Base-by-base conservation (phyloP, 139 green algal species). In the Chlamydomonas eustigma region DNA sequence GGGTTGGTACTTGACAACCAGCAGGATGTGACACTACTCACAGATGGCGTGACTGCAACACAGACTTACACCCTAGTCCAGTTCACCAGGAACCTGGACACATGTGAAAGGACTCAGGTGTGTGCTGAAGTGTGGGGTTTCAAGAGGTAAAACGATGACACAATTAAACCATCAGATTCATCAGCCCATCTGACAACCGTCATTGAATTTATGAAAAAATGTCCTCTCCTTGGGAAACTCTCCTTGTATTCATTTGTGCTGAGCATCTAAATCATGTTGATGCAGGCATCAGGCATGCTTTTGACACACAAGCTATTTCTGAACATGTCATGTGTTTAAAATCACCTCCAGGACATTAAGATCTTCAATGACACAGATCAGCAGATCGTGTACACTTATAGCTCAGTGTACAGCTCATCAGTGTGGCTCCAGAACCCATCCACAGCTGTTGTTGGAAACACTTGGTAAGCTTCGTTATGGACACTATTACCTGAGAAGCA, bases 291-390 rank as follows among this genome's bases (percentile, higher is more conserved):
- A n/a, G n/a, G n/a, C n/a, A n/a, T n/a, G n/a, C n/a, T n/a, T n/a
- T n/a, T n/a, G n/a, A n/a, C n/a, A n/a, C n/a, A n/a, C n/a, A n/a
- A n/a, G n/a, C n/a, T n/a, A n/a, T n/a, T n/a, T n/a, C n/a, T n/a
- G n/a, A n/a, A n/a, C n/a, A n/a, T n/a, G n/a, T n/a, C n/a, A n/a
- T n/a, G n/a, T n/a, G n/a, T n/a, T n/a, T n/a, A n/a, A n/a, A n/a
- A n/a, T n/a, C n/a, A n/a, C n/a, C n/a, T n/a, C n/a, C 34, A 73
- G 66, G 66, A 73, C 66, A 73, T 73, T 2, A 39, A 73, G 66
- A n/a, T 73, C 33, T 73, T 33, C 34, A 73, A 73, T 34, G 66
- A 73, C 66, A 73, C 66, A 2, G 66, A 73, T 34, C 66, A 73
- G 66, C 8, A 35, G 52, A 6, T 68, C 4, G n/a, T 68, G 6